Percentiles rank a stretch among this genome's conserved stretches.
phyloP scores from a whole-genome alignment of 2,329 filamentous ascomycete species.

The Fusarium sp. region DNA sequence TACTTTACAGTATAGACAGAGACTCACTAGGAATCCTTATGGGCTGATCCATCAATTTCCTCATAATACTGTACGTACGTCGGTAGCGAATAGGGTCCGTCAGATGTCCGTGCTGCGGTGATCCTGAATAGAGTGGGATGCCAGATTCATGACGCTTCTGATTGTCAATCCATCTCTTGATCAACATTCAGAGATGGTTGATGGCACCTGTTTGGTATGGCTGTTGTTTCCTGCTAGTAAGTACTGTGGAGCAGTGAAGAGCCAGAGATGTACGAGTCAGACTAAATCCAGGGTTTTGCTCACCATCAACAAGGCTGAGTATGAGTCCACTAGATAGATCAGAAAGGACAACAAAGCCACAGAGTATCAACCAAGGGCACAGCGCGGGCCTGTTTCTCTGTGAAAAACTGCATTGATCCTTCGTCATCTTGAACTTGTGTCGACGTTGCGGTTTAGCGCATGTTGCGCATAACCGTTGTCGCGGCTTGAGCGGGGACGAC shows the following conservation, averaged over 20 bases:
- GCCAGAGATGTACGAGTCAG: neutral
- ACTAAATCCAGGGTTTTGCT: conserved; percentile 12
- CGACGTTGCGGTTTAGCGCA: conserved; percentile 63
- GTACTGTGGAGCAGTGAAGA: neutral
- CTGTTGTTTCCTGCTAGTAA: neutral
- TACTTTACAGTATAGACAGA: neutral
- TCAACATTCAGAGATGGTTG: neutral
- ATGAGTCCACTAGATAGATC: neutral
- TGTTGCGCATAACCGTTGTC: conserved; percentile 66
- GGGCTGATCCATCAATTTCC: conserved; percentile 3
- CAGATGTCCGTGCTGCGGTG: conserved; percentile 5
- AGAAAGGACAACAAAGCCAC: conserved; percentile 17
- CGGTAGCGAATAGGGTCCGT: conserved; percentile 1
- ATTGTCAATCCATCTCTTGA: neutral
- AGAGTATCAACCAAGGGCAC: conserved; percentile 29
- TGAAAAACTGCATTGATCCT: conserved; percentile 57
- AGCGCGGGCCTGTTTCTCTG: conserved; percentile 50
- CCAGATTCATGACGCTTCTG: neutral
- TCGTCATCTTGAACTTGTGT: conserved; percentile 59
- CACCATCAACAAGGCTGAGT: conserved; percentile 28
- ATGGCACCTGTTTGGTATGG: neutral
- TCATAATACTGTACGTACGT: neutral
- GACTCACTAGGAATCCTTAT: conserved; percentile 6
- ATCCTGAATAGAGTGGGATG: neutral
- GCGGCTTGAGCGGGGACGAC: conserved; percentile 53